A percentile compares a stretch with the other conserved stretches of the same genome.
phyloP scores from a whole-genome alignment of 2,329 filamentous ascomycete genomes.

The Cladophialophora chaetospira region DNA sequence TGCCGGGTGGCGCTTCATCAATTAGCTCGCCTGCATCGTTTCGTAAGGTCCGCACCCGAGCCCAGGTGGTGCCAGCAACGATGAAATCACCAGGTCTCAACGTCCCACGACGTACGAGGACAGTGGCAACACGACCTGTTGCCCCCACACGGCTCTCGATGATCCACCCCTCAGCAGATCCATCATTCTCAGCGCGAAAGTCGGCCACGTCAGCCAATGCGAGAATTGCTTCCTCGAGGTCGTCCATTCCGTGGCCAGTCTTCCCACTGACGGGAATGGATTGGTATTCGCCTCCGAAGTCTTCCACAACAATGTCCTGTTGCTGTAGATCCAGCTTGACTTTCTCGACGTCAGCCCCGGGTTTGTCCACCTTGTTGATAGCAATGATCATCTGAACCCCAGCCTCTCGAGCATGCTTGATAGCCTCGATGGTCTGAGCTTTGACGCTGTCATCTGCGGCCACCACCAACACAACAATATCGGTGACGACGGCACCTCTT shows the following conservation, averaged over 20 bases:
- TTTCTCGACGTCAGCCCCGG: constrained; percentile 73
- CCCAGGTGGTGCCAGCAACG: constrained; percentile 86
- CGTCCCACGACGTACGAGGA: constrained; percentile 86
- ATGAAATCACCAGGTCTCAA: constrained; percentile 77
- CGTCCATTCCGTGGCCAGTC: constrained; percentile 86
- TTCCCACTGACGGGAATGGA: constrained; percentile 89
- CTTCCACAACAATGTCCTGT: constrained; percentile 87
- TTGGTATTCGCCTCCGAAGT: constrained; percentile 92
- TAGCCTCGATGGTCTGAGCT: constrained; percentile 92
- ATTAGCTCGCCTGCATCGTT: constrained; percentile 81
- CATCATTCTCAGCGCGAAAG: constrained; percentile 75
- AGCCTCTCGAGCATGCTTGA: constrained; percentile 86
- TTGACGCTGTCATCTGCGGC: constrained; percentile 97
- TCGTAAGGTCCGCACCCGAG: constrained; percentile 76
- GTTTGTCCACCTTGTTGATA: constrained; percentile 95
- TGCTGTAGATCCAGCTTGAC: constrained; percentile 86
- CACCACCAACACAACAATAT: constrained; percentile 94
- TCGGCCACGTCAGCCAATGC: constrained; percentile 88
- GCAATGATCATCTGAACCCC: constrained; percentile 96
- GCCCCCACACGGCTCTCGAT: constrained; percentile 88
- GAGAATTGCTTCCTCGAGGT: constrained; percentile 87
- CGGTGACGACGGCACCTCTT: constrained; percentile 90
- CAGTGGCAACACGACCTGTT: constrained; percentile 80
- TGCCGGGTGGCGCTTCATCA: constrained; percentile 76
- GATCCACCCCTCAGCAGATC: constrained; percentile 87